A percentile compares a stretch with the other conserved stretches of the same genome.
These are phyloP conservation scores for Yamadazyma taylorii DNA, from an alignment of 1,139 yeast species.

Conservation along the genomic window DNA sequence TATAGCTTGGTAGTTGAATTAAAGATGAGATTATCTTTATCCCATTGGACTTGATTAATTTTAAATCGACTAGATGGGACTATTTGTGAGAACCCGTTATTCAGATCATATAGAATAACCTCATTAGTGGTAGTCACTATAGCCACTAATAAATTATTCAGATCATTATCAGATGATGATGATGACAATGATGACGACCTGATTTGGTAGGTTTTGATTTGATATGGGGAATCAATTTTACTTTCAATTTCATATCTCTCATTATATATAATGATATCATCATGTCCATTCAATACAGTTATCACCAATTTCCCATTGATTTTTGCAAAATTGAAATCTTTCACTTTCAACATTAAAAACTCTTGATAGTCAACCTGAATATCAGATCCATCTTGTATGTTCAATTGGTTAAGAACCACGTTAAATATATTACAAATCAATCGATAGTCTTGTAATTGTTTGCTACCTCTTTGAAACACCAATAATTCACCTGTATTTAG, in stretches of 20 bases:
- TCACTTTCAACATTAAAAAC: conserved; percentile 25
- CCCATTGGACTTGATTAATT: conserved; percentile 6
- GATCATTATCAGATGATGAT: too few relatives aligned
- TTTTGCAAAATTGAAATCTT: conserved; percentile 28
- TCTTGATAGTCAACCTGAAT: conserved; percentile 20
- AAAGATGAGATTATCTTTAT: not conserved
- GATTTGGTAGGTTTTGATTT: too few relatives aligned
- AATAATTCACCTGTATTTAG: conserved; percentile 43
- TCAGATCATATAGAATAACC: conserved; percentile 5
- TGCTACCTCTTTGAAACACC: conserved; percentile 28
- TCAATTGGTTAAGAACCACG: conserved; percentile 23
- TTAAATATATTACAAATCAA: conserved; percentile 31
- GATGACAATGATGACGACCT: too few relatives aligned
- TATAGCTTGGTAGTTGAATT: conserved; percentile 2
- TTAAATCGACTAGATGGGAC: conserved; percentile 12
- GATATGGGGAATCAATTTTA: not conserved
- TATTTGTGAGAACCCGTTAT: not conserved
- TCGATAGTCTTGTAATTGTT: conserved; percentile 23
- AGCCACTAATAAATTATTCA: conserved; percentile 5
- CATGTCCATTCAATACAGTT: conserved; percentile 19
- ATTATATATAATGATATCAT: conserved; percentile 5
- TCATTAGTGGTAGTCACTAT: conserved; percentile 6
- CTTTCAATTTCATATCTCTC: not conserved
- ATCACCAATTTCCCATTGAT: conserved; percentile 19
- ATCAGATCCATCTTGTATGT: conserved; percentile 15